Percentiles rank a stretch among this genome's conserved stretches.
Evolutionary conservation across 148 eudicot genomes (phyloP).

Genomic region (Euryodendron excelsum): DNA sequence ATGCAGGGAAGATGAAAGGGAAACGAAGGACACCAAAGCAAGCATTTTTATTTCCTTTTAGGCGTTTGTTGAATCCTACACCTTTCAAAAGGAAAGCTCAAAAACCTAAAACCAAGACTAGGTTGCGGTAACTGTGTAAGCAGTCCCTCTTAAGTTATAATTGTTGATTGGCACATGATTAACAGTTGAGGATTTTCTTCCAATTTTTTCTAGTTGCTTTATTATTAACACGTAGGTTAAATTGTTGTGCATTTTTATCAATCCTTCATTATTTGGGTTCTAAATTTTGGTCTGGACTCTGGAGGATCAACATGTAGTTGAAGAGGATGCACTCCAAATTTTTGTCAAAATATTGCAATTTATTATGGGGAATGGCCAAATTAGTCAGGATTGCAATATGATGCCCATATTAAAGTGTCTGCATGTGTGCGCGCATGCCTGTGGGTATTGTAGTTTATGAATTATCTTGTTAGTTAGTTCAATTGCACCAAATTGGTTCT

Average conservation of each 20-base stretch:
- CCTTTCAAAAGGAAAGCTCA: conserved; percentile 48
- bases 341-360: not conserved
- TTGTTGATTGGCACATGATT: not conserved
- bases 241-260: not conserved
- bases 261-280: not conserved
- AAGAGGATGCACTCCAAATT: conserved; percentile 1
- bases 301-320: not conserved
- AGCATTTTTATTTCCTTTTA: conserved; percentile 53
- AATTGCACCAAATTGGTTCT: conserved; percentile 1
- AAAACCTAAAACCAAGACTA: conserved; percentile 30
- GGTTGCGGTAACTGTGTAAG: conserved; percentile 25
- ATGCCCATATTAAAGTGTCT: not conserved
- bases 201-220: not conserved
- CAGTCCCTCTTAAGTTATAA: not conserved
- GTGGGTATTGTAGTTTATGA: not conserved
- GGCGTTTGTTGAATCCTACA: conserved; percentile 42
- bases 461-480: not conserved
- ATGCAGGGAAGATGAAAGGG: conserved; percentile 45
- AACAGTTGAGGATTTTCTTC: not conserved
- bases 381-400: not conserved
- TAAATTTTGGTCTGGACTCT: conserved; percentile 5
- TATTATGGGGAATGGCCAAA: not conserved
- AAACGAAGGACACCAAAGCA: conserved; percentile 25
- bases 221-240: not conserved
- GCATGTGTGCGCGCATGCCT: not conserved